Base-by-base conservation (phyloP, 2,329 filamentous ascomycete species). In the Aspergillus carbonarius region DNA sequence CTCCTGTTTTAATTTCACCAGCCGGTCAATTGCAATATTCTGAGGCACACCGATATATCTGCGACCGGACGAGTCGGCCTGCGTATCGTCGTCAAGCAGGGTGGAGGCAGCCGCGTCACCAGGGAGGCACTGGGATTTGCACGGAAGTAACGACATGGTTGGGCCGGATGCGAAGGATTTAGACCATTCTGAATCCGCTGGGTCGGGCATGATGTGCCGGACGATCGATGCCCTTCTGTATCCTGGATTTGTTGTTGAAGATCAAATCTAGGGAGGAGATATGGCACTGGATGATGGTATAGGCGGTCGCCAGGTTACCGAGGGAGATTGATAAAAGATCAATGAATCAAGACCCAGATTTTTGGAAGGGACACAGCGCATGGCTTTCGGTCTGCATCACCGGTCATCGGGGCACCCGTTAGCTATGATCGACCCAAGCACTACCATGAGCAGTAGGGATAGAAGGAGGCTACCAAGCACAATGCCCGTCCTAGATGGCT, bases 1-100 rank as follows among this genome's bases (percentile, higher is more conserved):
- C 17, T 75, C 74, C 52, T 76, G 72, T 72, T 90, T 90, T 58
- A 90, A 77, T 27, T 77, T 72, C 25, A 88, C 79, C 51, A 89
- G 72, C 51, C 80, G 78, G 70, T 89, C 86, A 44, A 83, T 78
- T 37, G 85, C 85, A 70, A 84, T 83, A 72, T 78, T 86, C 70
- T 90, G 85, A 10, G 79, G 76, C 5, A 75, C 73, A 13, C 74
- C 72, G 56, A 77, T 79, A 66, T 78, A 71, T 52, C 61, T 61
- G 44, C 63, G 61, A 52, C 64, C 60, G 2, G 66, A 63, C 49
- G 65, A 39, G 49, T 70, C 63, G 35, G 68, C 66, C 40, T 63
- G 62, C 39, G 67, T 52, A 23, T 70, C 64, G 37, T 63, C 68
- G 35, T 68, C 60, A 12, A 65, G 66, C 39, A 64, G 66, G 23